These are phyloP conservation scores for Rosa multiflora DNA, from an alignment of 306 rosid genomes.

Conservation along the genomic window DNA sequence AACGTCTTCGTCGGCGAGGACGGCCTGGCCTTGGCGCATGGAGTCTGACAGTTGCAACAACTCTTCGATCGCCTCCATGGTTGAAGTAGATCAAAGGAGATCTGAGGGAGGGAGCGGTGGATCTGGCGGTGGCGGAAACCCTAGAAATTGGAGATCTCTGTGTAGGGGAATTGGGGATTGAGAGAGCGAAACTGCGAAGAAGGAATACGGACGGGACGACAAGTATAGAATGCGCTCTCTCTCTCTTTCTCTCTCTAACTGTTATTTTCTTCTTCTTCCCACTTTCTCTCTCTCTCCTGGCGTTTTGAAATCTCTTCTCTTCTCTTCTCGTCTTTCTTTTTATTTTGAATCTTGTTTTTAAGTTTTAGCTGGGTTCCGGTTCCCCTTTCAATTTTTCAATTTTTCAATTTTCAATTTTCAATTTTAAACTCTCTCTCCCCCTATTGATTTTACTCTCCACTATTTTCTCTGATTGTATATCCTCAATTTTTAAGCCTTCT, in stretches of 20 bases:
- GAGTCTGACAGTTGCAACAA: conserved; percentile 77
- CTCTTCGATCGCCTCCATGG: conserved; percentile 98
- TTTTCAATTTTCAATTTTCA: conserved; percentile 5
- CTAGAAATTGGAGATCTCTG: conserved; percentile 12
- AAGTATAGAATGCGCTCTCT: conserved; percentile 14
- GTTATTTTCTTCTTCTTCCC: too few relatives aligned
- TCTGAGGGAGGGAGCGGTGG: conserved; percentile 18
- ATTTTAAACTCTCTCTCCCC: conserved; percentile 11
- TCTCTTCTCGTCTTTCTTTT: conserved; percentile 13
- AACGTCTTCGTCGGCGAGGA: conserved; percentile 91
- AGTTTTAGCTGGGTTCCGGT: neutral
- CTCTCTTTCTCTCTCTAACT: conserved; percentile 11
- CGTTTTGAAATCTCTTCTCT: conserved; percentile 26
- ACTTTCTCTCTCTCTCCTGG: conserved; percentile 10
- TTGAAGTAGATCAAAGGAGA: conserved; percentile 25
- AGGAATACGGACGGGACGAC: neutral
- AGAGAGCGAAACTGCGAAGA: neutral
- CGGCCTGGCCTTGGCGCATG: conserved; percentile 85
- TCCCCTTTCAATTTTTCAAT: neutral
- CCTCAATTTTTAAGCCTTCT: neutral
- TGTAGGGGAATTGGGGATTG: neutral
- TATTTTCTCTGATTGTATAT: conserved; percentile 10
- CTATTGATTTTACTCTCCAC: neutral
- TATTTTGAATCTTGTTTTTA: conserved; percentile 22
- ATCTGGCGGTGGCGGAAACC: conserved; percentile 33